A percentile compares a stretch with the other conserved stretches of the same genome.
Evolutionary conservation across 1,139 yeast species (phyloP).

Genomic region (Protomyces macrosporus): DNA sequence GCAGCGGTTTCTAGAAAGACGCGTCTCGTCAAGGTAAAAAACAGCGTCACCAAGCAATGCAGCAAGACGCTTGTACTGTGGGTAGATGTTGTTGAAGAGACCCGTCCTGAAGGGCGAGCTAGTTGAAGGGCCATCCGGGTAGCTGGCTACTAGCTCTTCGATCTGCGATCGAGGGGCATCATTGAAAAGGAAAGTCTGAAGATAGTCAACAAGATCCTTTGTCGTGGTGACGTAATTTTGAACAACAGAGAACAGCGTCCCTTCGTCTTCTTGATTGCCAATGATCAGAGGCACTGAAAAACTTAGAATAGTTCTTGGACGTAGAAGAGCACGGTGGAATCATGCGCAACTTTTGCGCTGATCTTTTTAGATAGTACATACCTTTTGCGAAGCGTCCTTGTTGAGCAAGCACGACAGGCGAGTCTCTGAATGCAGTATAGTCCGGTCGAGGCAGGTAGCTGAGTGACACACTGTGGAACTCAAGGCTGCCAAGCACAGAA

Average conservation of each 20-base stretch:
- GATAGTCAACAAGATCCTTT: neutral
- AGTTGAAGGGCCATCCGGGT: neutral
- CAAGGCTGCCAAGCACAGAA: neutral
- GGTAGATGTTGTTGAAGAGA: neutral
- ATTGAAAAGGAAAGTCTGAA: neutral
- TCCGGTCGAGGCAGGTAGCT: neutral
- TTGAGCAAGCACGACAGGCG: neutral
- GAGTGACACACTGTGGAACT: neutral
- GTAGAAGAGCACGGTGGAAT: no score
- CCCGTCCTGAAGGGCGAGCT: conserved; percentile 1
- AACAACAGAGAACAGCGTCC: neutral
- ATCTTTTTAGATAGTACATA: no score
- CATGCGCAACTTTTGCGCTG: no score
- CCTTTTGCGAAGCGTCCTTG: neutral
- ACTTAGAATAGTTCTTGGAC: no score
- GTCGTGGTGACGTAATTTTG: neutral
- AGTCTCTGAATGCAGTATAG: neutral
- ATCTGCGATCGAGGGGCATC: neutral
- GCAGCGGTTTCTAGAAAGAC: neutral
- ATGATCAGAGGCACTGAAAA: neutral
- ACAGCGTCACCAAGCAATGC: neutral
- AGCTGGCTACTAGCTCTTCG: neutral
- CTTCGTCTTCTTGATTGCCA: neutral
- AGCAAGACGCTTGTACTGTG: neutral
- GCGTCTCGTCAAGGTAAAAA: neutral